A percentile compares a stretch with the other conserved stretches of the same genome.
These are phyloP conservation scores for Apostasia ramifera DNA, from an alignment of 106 monocot genomes.

Conservation along the genomic window DNA sequence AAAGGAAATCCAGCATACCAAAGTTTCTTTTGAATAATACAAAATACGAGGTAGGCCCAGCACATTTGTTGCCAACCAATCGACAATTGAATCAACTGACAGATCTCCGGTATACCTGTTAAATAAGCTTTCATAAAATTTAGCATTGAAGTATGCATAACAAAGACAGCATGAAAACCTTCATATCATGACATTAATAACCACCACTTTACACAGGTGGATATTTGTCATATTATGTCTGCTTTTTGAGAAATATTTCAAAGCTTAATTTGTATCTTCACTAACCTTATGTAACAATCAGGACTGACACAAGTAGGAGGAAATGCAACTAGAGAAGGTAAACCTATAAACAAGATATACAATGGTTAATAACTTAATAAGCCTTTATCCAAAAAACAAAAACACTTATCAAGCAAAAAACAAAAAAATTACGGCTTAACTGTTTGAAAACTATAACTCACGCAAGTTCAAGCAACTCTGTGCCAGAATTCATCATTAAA, in stretches of 20 bases:
- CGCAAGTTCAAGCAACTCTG: too few relatives aligned
- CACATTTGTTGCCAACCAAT: constrained; percentile 81
- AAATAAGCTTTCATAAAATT: not conserved
- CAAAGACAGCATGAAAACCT: too few relatives aligned
- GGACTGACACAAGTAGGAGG: constrained; percentile 63
- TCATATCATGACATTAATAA: too few relatives aligned
- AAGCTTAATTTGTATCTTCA: too few relatives aligned
- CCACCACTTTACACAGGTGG: too few relatives aligned
- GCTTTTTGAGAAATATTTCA: too few relatives aligned
- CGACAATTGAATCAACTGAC: constrained; percentile 75
- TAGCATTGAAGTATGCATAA: not conserved
- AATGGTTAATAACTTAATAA: not conserved
- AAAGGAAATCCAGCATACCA: constrained; percentile 38
- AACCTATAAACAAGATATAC: constrained; percentile 37
- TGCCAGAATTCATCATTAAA: too few relatives aligned
- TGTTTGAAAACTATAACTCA: constrained; percentile 1
- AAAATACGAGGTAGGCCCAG: constrained; percentile 83
- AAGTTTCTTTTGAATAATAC: constrained; percentile 81
- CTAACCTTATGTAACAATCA: constrained; percentile 64
- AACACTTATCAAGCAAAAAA: too few relatives aligned
- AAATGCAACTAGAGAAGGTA: constrained; percentile 85
- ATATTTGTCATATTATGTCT: too few relatives aligned
- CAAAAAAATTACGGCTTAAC: not conserved
- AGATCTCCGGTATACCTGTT: constrained; percentile 76
- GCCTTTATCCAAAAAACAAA: too few relatives aligned